Conservation (phyloP, 306 rosid species). For the Pyrus bretschneideri region DNA sequence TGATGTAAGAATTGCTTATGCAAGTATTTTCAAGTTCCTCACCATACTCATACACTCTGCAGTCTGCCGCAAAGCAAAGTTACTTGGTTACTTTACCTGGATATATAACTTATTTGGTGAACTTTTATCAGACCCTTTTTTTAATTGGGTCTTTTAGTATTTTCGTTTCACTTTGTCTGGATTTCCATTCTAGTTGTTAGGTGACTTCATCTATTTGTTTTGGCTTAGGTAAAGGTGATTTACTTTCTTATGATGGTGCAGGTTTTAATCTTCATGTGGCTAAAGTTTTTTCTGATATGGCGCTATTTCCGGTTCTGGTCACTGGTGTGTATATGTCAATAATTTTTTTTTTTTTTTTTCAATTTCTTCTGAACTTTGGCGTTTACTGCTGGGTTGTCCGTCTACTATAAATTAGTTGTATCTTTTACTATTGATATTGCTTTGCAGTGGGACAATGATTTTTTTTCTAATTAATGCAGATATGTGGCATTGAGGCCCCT, state of each 20-base stretch:
- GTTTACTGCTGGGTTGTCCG: background rate
- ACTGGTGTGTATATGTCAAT: conserved; percentile 45
- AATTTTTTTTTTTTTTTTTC: background rate
- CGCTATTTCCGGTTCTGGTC: conserved; percentile 94
- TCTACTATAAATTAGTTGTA: background rate
- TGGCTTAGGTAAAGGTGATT: background rate
- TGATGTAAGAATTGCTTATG: background rate
- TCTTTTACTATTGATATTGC: conserved; percentile 7
- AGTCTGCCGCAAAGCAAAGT: background rate
- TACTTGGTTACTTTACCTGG: background rate
- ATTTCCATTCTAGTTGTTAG: background rate
- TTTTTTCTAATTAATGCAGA: conserved; percentile 28
- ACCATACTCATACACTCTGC: background rate
- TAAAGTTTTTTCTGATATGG: conserved; percentile 84
- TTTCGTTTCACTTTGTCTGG: background rate
- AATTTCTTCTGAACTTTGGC: background rate
- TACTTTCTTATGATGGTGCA: conserved; percentile 31
- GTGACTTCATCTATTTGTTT: background rate
- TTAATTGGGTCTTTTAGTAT: background rate
- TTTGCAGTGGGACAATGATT: background rate
- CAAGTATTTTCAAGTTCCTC: background rate
- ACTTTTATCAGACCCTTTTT: background rate
- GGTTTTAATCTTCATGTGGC: conserved; percentile 97
- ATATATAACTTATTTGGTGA: background rate
- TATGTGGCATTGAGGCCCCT: conserved; percentile 80